Percentiles rank a stretch among this genome's conserved stretches.
phyloP scores from a whole-genome alignment of 768 basidiomycete species.

The Phylloporus arenicola region DNA sequence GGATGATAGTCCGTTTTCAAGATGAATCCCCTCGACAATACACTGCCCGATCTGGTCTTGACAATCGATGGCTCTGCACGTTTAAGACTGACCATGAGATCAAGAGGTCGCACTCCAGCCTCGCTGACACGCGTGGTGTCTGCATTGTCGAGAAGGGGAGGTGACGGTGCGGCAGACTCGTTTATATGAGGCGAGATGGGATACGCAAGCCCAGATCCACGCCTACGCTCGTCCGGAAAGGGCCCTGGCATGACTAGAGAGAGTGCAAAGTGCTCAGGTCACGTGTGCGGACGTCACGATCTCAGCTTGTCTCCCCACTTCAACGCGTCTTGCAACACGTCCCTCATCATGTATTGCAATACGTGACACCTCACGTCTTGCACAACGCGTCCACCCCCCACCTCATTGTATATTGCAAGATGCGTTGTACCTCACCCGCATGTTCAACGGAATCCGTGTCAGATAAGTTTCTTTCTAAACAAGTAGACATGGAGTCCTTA shows the following conservation, averaged over 20 bases:
- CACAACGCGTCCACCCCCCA: too few species aligned
- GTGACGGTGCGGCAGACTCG: conserved; percentile 6
- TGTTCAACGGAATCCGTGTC: too few species aligned
- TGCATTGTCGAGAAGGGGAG: not conserved
- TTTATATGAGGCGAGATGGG: conserved; percentile 8
- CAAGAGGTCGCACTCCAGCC: conserved; percentile 35
- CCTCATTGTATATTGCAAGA: too few species aligned
- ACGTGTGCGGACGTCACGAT: too few species aligned
- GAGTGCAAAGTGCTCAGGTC: not conserved
- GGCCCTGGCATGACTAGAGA: not conserved
- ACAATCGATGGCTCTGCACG: conserved; percentile 71
- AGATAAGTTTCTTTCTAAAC: too few species aligned
- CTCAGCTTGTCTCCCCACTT: too few species aligned
- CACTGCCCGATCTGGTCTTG: conserved; percentile 77
- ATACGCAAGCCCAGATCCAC: not conserved
- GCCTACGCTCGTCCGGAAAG: not conserved
- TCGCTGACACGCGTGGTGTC: conserved; percentile 7
- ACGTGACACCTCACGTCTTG: too few species aligned
- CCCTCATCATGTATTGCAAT: too few species aligned
- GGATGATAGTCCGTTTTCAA: conserved; percentile 91
- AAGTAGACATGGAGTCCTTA: too few species aligned
- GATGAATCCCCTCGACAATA: conserved; percentile 84
- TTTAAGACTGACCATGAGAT: conserved; percentile 58
- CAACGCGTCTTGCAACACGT: too few species aligned
- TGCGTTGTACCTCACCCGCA: too few species aligned